Conservation (phyloP, 768 basidiomycete species). For the Xerocomus spinulosus region DNA sequence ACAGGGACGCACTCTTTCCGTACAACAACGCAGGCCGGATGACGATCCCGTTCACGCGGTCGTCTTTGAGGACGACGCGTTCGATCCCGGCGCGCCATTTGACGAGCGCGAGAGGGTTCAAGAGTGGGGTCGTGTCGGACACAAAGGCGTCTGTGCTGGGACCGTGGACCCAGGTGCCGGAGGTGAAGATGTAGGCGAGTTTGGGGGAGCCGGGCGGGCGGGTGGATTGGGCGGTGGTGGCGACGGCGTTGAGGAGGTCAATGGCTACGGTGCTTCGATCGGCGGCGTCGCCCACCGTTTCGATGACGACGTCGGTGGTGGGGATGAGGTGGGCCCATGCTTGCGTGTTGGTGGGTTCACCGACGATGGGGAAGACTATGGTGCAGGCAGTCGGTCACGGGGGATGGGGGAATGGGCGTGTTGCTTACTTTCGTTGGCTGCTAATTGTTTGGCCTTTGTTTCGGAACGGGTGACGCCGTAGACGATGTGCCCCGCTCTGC, state of each 20-base stretch:
- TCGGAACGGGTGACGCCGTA: slow-evolving; percentile 32
- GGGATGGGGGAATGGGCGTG: no score
- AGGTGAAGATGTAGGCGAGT: slow-evolving; percentile 31
- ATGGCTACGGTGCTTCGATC: slow-evolving; percentile 13
- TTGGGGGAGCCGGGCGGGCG: slow-evolving; percentile 24
- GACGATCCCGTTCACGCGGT: slow-evolving; percentile 31
- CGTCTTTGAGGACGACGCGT: slow-evolving; percentile 8
- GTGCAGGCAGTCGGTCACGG: not conserved
- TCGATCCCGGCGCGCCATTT: slow-evolving; percentile 22
- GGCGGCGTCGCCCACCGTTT: slow-evolving; percentile 13
- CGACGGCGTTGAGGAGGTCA: slow-evolving; percentile 14
- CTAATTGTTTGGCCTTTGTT: slow-evolving; percentile 19
- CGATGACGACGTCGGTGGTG: slow-evolving; percentile 20
- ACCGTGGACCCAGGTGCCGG: slow-evolving; percentile 30
- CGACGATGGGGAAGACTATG: slow-evolving; percentile 24
- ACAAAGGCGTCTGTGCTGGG: slow-evolving; percentile 13
- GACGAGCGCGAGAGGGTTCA: slow-evolving; percentile 10
- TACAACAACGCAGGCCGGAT: slow-evolving; percentile 32
- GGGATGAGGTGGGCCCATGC: slow-evolving; percentile 16
- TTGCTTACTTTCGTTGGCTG: slow-evolving; percentile 24
- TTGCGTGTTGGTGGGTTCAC: slow-evolving; percentile 11
- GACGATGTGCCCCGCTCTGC: slow-evolving; percentile 33
- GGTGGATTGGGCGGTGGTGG: slow-evolving; percentile 11
- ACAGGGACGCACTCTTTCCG: slow-evolving; percentile 24
- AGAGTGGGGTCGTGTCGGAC: slow-evolving; percentile 19